Evolutionary conservation across 2,329 filamentous ascomycete genomes (phyloP).

Genomic region (Fusarium incarnatum): DNA sequence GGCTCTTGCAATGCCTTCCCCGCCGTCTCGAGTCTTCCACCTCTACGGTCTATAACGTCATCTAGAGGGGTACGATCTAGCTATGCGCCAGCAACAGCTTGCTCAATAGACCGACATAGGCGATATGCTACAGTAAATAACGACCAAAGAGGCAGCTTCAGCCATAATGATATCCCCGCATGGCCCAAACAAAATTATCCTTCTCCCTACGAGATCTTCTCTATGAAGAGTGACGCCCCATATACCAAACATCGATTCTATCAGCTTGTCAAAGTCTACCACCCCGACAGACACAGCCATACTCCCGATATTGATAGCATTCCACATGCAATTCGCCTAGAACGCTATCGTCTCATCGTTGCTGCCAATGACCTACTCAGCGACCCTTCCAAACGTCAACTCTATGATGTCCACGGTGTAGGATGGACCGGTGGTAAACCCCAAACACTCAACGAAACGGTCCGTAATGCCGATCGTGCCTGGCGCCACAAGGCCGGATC

Average conservation of each 20-base stretch:
- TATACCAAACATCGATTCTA: slow-evolving; percentile 91
- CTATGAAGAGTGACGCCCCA: slow-evolving; percentile 65
- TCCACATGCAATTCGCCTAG: slow-evolving; percentile 73
- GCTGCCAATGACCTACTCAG: slow-evolving; percentile 90
- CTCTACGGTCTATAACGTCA: slow-evolving; percentile 42
- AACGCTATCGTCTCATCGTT: slow-evolving; percentile 90
- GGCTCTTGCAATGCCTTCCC: slow-evolving; percentile 41
- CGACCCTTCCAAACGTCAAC: slow-evolving; percentile 78
- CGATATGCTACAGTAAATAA: slow-evolving; percentile 42
- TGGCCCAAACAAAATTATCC: slow-evolving; percentile 67
- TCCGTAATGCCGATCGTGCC: slow-evolving; percentile 55
- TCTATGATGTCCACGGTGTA: slow-evolving; percentile 84
- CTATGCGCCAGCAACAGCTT: slow-evolving; percentile 4
- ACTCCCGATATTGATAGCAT: slow-evolving; percentile 35
- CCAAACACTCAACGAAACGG: slow-evolving; percentile 58
- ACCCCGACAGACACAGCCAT: slow-evolving; percentile 76
- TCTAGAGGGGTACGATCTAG: slow-evolving; percentile 26
- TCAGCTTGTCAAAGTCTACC: slow-evolving; percentile 93
- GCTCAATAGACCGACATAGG: slow-evolving; percentile 18
- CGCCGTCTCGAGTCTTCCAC: slow-evolving; percentile 22
- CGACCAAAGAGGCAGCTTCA: slow-evolving; percentile 7
- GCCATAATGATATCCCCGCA: slow-evolving; percentile 34
- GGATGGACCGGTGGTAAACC: slow-evolving; percentile 78
- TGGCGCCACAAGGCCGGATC: slow-evolving; percentile 64
- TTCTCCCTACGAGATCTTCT: slow-evolving; percentile 92